A percentile compares a stretch with the other conserved stretches of the same genome.
Conservation (phyloP, 805 yeast species). For the Nakazawaea wyomingensis region DNA sequence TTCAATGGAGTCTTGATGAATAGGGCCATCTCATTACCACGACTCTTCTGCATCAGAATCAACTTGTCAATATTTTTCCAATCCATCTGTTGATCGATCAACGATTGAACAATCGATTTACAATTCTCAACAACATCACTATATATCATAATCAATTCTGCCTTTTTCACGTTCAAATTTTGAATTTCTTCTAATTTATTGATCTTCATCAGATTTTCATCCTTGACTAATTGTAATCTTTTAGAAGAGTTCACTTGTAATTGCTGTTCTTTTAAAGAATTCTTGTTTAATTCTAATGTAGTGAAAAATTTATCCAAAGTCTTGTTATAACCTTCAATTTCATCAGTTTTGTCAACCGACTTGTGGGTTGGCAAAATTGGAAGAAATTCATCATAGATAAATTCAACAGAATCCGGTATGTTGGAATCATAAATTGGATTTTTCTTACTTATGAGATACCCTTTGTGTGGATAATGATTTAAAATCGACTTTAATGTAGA, state of each 20-base stretch:
- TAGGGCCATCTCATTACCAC: conserved; percentile 60
- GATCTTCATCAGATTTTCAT: conserved; percentile 67
- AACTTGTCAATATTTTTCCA: conserved; percentile 85
- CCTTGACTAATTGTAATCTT: conserved; percentile 67
- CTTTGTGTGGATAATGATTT: conserved; percentile 34
- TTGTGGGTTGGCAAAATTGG: conserved; percentile 43
- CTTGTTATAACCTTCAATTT: conserved; percentile 63
- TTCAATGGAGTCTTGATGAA: conserved; percentile 64
- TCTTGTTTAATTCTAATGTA: conserved; percentile 75
- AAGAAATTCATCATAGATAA: conserved; percentile 48
- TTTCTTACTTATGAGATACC: conserved; percentile 59
- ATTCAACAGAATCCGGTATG: conserved; percentile 35
- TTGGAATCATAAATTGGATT: conserved; percentile 45
- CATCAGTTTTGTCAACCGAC: conserved; percentile 23
- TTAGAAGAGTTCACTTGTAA: conserved; percentile 73
- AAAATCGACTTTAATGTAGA: conserved; percentile 34
- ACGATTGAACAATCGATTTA: conserved; percentile 55
- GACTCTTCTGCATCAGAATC: conserved; percentile 61
- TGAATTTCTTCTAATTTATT: conserved; percentile 61
- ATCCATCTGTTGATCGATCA: conserved; percentile 83
- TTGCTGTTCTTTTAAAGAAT: conserved; percentile 66
- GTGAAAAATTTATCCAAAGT: conserved; percentile 84
- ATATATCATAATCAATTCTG: conserved; percentile 64
- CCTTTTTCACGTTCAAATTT: conserved; percentile 58
- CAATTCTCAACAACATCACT: conserved; percentile 72